These are phyloP conservation scores for Plasmodium blacklocki DNA, from an alignment of 169 alveolate genomes.

Conservation along the genomic window DNA sequence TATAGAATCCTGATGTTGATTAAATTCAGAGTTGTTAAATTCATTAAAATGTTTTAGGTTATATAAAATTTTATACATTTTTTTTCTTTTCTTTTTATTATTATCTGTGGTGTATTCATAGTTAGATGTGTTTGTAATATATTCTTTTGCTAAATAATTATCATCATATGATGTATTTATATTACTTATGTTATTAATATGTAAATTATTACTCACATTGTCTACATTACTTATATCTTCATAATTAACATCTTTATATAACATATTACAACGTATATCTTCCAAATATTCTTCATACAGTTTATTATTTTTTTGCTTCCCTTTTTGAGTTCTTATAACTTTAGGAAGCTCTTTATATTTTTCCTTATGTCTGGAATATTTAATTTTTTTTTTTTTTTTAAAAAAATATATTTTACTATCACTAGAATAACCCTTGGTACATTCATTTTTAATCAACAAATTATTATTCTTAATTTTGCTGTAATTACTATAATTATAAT, in stretches of 20 bases:
- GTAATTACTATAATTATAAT: background rate
- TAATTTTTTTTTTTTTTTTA: conserved; percentile 12
- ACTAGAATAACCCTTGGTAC: conserved; percentile 15
- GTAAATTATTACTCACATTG: background rate
- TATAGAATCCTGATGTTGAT: no score
- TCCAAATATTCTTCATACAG: no score
- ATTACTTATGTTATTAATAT: background rate
- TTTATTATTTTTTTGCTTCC: no score
- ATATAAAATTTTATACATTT: conserved; percentile 42
- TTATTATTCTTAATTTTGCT: background rate
- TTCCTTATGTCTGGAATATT: conserved; percentile 11
- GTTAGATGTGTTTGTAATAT: no score
- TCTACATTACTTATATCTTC: background rate
- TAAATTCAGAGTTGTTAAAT: conserved; percentile 20
- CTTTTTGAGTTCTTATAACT: no score
- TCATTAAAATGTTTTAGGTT: conserved; percentile 31
- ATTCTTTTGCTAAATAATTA: no score
- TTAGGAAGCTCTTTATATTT: background rate
- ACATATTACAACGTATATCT: no score
- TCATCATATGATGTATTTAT: no score
- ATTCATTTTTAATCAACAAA: background rate
- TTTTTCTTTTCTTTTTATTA: conserved; percentile 48
- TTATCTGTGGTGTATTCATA: no score
- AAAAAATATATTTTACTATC: conserved; percentile 17
- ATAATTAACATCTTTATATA: background rate